Evolutionary conservation across 441 rosid genomes (phyloP), one percentile per base, ranked within the genome.

Genomic region (Erysimum cheiri): DNA sequence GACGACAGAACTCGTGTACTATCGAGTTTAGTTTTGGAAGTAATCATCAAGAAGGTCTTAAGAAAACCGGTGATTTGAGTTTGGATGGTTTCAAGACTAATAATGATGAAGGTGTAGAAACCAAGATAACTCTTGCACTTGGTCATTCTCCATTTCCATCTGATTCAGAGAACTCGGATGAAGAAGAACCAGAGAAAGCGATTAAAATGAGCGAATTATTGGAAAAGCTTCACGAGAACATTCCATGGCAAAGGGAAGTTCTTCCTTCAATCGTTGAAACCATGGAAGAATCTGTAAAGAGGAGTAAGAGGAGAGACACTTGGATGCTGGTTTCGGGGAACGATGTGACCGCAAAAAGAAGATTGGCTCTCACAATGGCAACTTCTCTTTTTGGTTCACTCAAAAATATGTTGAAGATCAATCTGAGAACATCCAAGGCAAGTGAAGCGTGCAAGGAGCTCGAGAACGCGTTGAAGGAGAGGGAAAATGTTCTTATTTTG

Each of bases 251-350:
- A 75, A 81, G 52, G 22, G 88, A 87, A 41, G 69, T 49, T 48
- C 69, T 93, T 75, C 83, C 81, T 60, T 83, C 88, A 15, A 77
- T 90, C 29, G 80, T 75, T 4, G 85, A 84, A 59, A 81, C 77
- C 40, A 48, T 90, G 81, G 57, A 60, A 17, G 67, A 81, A 46
- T 75, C 81, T 33, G 64, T 76, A 29, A 71, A 82, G 46, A 49
- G 32, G 7, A 71, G 62, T 70, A 48, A 36, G 10, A 73, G 31
- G 64, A 75, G 75, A 39, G 89, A 75, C 36, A 75, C 71, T 29
- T 90, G 97, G 96, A 54, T 93, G 14, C 77, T 88, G 70, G 47
- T 93, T 70, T 79, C 78, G 19, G 98, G 98, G 41, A 85, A 87
- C 22, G 98, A 93, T 79, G 67, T 69, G 2, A 35, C 80, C 3